A percentile compares a stretch with the other conserved stretches of the same genome.
These are phyloP conservation scores for Carex sylvatica DNA, from an alignment of 202 grass and related monocot genomes.

Conservation along the genomic window DNA sequence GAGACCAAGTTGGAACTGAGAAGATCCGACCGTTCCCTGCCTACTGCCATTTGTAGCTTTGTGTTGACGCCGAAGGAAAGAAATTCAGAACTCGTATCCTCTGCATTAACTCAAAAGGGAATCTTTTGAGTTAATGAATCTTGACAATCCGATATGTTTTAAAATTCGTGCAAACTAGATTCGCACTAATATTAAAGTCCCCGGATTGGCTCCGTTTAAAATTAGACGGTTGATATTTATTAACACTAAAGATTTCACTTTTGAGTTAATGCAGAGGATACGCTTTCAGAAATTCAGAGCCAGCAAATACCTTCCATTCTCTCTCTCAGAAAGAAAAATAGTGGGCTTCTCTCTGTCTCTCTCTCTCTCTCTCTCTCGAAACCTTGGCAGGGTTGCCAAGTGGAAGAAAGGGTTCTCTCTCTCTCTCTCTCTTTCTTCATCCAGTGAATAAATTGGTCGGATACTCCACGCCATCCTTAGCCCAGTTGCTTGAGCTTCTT, in stretches of 20 bases:
- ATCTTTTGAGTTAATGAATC: no score
- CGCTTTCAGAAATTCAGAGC: background rate
- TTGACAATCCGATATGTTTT: no score
- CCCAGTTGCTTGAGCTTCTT: constrained; percentile 16
- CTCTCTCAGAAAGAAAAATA: background rate
- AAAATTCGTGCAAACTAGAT: no score
- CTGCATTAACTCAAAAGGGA: no score
- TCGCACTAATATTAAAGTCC: no score
- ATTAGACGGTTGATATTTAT: no score
- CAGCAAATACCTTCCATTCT: background rate
- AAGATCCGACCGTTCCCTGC: background rate
- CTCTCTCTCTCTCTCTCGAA: background rate
- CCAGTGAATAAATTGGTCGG: constrained; percentile 13
- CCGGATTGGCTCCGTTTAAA: no score
- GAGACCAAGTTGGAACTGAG: background rate
- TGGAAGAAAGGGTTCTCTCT: background rate
- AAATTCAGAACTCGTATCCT: background rate
- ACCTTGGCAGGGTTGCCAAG: no score
- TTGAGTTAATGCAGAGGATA: no score
- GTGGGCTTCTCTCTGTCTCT: background rate
- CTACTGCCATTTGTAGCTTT: background rate
- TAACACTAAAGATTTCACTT: no score
- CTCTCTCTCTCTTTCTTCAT: background rate
- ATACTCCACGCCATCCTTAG: constrained; percentile 22
- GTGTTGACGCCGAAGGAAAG: background rate